Percentiles rank a stretch among this genome's conserved stretches.
Conservation (phyloP, 139 green algal species). For the Chlamydomonas sp. region DNA sequence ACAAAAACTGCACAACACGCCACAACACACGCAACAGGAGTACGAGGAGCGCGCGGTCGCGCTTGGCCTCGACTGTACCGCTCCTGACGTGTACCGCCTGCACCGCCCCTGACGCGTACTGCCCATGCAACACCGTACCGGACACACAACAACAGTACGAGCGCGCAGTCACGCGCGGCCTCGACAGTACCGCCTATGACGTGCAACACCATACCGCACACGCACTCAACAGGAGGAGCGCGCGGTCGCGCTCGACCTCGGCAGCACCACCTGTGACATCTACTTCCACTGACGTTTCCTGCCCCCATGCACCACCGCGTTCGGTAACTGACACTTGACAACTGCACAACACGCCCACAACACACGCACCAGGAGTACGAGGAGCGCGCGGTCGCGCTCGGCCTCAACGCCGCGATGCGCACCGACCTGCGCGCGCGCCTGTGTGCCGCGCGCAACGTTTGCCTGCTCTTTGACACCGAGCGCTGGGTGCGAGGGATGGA, state of each 20-base stretch:
- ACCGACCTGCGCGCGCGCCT: background rate
- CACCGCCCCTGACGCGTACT: too few relatives aligned
- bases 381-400: background rate
- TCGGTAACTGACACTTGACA: background rate
- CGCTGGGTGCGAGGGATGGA: background rate
- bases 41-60: conserved; percentile 4
- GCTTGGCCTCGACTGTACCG: conserved; percentile 8
- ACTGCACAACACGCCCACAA: background rate
- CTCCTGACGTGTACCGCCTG: too few relatives aligned
- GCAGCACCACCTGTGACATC: too few relatives aligned
- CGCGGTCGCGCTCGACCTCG: too few relatives aligned
- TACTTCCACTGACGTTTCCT: too few relatives aligned
- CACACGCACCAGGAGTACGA: conserved; percentile 1
- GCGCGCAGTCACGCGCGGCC: too few relatives aligned
- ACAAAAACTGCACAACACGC: background rate
- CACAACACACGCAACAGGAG: background rate
- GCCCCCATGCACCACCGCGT: background rate
- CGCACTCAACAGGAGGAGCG: too few relatives aligned
- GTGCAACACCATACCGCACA: too few relatives aligned
- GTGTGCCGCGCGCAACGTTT: background rate
- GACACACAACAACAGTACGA: too few relatives aligned
- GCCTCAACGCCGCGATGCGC: background rate
- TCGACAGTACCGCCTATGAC: too few relatives aligned
- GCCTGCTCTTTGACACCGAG: conserved; percentile 4
- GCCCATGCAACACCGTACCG: too few relatives aligned